These are phyloP conservation scores for Cladophialophora immunda DNA, from an alignment of 2,329 filamentous ascomycete genomes.

Conservation along the genomic window DNA sequence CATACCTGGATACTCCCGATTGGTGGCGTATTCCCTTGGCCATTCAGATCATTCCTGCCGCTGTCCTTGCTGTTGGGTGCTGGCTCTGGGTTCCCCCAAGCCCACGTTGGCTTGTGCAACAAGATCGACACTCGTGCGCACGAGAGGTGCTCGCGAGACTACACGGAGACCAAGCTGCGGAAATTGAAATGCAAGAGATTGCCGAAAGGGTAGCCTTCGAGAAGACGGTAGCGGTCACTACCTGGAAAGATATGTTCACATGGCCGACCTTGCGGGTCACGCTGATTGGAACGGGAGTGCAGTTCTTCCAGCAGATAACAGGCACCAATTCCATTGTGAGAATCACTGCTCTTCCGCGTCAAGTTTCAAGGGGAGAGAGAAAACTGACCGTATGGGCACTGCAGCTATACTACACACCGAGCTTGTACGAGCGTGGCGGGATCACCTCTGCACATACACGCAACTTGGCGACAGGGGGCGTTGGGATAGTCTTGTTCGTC, in stretches of 20 bases:
- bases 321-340: constrained; percentile 55
- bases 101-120: constrained; percentile 48
- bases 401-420: constrained; percentile 48
- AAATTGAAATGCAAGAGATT: constrained; percentile 54
- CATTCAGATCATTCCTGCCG: constrained; percentile 45
- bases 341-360: not conserved
- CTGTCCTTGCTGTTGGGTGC: constrained; percentile 41
- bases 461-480: constrained; percentile 61
- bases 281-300: constrained; percentile 57
- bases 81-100: constrained; percentile 45
- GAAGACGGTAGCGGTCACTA: constrained; percentile 51
- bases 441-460: constrained; percentile 53
- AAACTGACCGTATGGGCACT: not conserved
- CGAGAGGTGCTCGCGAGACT: constrained; percentile 46
- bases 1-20: constrained; percentile 39
- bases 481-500: constrained; percentile 58
- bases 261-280: constrained; percentile 49
- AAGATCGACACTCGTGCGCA: constrained; percentile 47
- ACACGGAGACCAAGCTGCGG: constrained; percentile 47
- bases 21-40: constrained; percentile 46
- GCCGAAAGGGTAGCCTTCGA: constrained; percentile 56
- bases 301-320: constrained; percentile 58
- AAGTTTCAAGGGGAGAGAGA: not conserved
- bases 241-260: constrained; percentile 21
- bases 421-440: constrained; percentile 57